Evolutionary conservation across 768 basidiomycete genomes (phyloP), one percentile per base, ranked within the genome.

Genomic region (Nidularia sp.): DNA sequence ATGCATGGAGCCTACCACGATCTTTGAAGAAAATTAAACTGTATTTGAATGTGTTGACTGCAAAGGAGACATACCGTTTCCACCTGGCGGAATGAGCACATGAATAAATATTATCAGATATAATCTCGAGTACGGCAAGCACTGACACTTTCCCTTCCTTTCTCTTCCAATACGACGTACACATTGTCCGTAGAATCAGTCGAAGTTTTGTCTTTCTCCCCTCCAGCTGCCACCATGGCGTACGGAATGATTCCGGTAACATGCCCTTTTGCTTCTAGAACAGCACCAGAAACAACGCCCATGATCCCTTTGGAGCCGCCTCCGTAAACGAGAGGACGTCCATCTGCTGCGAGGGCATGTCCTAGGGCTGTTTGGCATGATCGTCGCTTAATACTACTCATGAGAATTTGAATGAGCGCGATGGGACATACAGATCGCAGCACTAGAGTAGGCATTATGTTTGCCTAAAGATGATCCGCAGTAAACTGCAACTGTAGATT

Each of bases 241-340:
- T 74, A 77, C 0, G 93, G 94, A 29, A 90, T 71, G 43, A 98
- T 72, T 3, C 93, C 93, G 4, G 81, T 87, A 25, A 88, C 89
- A 41, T 77, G 70, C 1, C 93, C 91, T 6, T 88, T 87, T 2
- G 71, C 70, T 53, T 85, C 74, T 6, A 89, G 70, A 0, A 79
- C 86, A 0, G 87, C 70, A 9, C 74, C 70, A 0, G 90, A 88
- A 6, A 94, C 84, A 45, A 80, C 66, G 55, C 94, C 94, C 94
- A 97, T 97, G 55, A 96, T 76, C 1, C 94, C 94, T 42, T 76
- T 74, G 15, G 76, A 74, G 0, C 93, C 94, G 5, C 94, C 94
- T 2, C 94, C 94, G 63, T 97, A 98, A 2, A 98, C 79, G 10
- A 97, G 75, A 3, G 84, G 79, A 2, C 85, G 74, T 0, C 77